Conservation (phyloP, 306 rosid species). For the Sophora flavescens region DNA sequence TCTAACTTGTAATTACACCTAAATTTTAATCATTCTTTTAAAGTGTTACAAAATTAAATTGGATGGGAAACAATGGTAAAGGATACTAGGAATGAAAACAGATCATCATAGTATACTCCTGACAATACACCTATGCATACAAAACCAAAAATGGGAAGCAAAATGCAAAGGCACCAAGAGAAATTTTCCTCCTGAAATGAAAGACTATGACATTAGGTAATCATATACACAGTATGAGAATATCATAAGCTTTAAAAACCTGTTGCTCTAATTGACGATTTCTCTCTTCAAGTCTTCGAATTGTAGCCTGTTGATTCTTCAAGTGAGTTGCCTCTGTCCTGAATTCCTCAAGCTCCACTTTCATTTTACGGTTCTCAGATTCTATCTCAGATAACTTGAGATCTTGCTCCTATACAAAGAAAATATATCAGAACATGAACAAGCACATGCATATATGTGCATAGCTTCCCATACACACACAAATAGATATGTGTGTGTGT, state of each 20-base stretch:
- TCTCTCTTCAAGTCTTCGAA: conserved; percentile 95
- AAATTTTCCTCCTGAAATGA: conserved; percentile 25
- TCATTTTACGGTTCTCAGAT: conserved; percentile 96
- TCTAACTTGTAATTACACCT: not conserved
- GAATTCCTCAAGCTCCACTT: conserved; percentile 98
- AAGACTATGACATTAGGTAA: conserved; percentile 21
- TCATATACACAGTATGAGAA: conserved; percentile 40
- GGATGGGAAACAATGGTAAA: conserved; percentile 7
- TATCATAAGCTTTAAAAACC: conserved; percentile 58
- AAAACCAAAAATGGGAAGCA: conserved; percentile 19
- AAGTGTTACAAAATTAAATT: not conserved
- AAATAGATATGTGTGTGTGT: not conserved
- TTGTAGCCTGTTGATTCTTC: conserved; percentile 98
- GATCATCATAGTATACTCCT: not conserved
- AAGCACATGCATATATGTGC: conserved; percentile 29
- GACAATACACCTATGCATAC: conserved; percentile 4
- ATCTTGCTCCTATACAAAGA: conserved; percentile 85
- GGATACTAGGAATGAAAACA: not conserved
- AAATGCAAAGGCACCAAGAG: conserved; percentile 5
- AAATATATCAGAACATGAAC: conserved; percentile 34
- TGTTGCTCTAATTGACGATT: conserved; percentile 96
- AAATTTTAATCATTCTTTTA: conserved; percentile 14
- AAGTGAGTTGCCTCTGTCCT: conserved; percentile 98
- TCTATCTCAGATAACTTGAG: conserved; percentile 84
- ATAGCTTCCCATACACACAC: conserved; percentile 24